Evolutionary conservation across 2,329 filamentous ascomycete genomes (phyloP).

Genomic region (Claviceps digitariae): DNA sequence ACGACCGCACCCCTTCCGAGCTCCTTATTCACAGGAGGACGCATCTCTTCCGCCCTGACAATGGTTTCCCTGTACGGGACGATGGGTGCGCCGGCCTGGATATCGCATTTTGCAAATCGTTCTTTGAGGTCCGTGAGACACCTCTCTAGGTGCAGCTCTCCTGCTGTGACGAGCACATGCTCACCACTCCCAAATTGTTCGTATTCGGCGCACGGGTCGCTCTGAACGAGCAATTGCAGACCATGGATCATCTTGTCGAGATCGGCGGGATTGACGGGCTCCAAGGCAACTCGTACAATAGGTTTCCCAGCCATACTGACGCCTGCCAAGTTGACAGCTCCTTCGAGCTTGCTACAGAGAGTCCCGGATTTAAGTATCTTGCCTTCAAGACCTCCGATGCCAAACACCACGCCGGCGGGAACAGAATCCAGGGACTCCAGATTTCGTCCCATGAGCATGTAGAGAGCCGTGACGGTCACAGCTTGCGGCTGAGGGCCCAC

Average conservation of each 20-base stretch:
- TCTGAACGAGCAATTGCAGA: slow-evolving; percentile 75
- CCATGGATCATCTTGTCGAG: slow-evolving; percentile 91
- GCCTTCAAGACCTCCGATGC: slow-evolving; percentile 82
- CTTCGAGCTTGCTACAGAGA: slow-evolving; percentile 73
- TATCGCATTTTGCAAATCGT: slow-evolving; percentile 84
- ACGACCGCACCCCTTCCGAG: slow-evolving; percentile 72
- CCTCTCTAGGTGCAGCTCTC: slow-evolving; percentile 84
- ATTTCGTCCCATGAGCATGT: slow-evolving; percentile 89
- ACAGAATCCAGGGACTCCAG: slow-evolving; percentile 73
- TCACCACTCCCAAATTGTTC: slow-evolving; percentile 87
- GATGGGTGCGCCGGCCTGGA: slow-evolving; percentile 86
- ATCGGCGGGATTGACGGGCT: slow-evolving; percentile 80
- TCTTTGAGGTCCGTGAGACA: slow-evolving; percentile 89
- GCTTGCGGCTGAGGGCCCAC: slow-evolving; percentile 62
- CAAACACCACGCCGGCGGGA: slow-evolving; percentile 88
- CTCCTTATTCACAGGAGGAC: slow-evolving; percentile 71
- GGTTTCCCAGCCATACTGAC: slow-evolving; percentile 68
- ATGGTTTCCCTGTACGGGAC: slow-evolving; percentile 94
- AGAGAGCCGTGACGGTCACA: slow-evolving; percentile 74
- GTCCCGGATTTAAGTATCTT: slow-evolving; percentile 94
- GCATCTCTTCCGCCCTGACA: slow-evolving; percentile 80
- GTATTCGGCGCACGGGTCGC: slow-evolving; percentile 91
- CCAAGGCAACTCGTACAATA: slow-evolving; percentile 91
- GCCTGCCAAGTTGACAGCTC: slow-evolving; percentile 81
- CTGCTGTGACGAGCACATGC: slow-evolving; percentile 87